Evolutionary conservation across 768 basidiomycete genomes (phyloP), one percentile per base, ranked within the genome.

Genomic region (Pleurotus pulmonarius): DNA sequence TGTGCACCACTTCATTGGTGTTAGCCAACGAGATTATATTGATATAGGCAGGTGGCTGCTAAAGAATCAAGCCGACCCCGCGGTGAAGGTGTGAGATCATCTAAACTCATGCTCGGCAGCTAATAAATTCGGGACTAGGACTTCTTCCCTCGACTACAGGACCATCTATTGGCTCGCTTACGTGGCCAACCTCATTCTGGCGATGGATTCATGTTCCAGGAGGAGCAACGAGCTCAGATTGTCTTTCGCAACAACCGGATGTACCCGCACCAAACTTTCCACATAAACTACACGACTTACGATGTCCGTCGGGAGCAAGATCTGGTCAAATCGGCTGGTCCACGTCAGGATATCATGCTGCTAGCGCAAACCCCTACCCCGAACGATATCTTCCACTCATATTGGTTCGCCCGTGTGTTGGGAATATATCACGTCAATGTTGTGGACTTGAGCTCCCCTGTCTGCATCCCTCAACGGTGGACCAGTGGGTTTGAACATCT

Each of bases 231-330:
- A 6, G 8, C 58, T 1, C 39, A 56, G 18, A 60, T 71, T 0
- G 59, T 59, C 9, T 61, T 70, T 43, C 24, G 41, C 20, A 49
- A 66, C 25, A 52, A 65, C 51, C 7, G 25, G 3, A 48, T 72
- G 1, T 68, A 69, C 58, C 46, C 46, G 1, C 57, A 64, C 41
- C 61, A 63, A 29, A 51, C 49, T 0, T 26, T 72, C 29, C 47
- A 56, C 3, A 29, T 74, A 18, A 69, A 71, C 38, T 72, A 73
- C 46, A 73, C 70, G 1, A 70, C 66, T 0, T 71, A 71, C 6
- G 63, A 71, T 55, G 38, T 72, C 1, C 59, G 59, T 16, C 41
- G 63, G 1, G 61, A 59, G 15, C 61, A 66, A 46, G 67, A 71
- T 40, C 9, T 54, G 2, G 56, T 72, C 22, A 59, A 63, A 13